Evolutionary conservation across 441 rosid species (phyloP), one percentile per base, ranked within the genome.

Genomic region (Breynia disticha): DNA sequence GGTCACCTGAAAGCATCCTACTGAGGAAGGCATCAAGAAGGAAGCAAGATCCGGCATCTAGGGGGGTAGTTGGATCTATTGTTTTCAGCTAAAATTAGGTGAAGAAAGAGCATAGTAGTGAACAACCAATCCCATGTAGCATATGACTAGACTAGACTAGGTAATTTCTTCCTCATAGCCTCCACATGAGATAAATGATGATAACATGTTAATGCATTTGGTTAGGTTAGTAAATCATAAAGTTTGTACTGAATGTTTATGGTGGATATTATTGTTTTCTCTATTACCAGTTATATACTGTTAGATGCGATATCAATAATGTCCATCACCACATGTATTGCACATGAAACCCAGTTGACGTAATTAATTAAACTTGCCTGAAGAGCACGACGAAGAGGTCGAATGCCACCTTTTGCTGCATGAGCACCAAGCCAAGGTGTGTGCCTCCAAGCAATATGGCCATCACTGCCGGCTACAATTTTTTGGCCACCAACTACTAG

Each of bases 381-480:
- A 58, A 90, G 67, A 50, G 93, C 81, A 16, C 96, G 91, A 14
- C 95, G 87, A 43, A 90, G 77, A 63, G 98, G 98, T 7, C 93
- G 83, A 46, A 90, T 69, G 12, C 83, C 67, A 1, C 98, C 98
- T 71, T 83, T 83, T 48, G 98, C 98, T 1, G 96, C 79, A 7
- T 90, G 97, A 7, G 87, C 72, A 28, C 78, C 79, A 4, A 87
- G 90, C 97, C 97, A 90, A 0, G 96, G 97, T 1, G 97, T 87
- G 61, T 83, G 88, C 13, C 96, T 90, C 97, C 97, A 90, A 59
- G 88, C 90, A 35, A 81, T 64, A 55, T 66, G 72, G 68, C 97
- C 97, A 57, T 90, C 84, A 55, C 97, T 78, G 12, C 97, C 96
- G 15, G 97, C 97, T 21, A 82, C 67, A 48, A 90, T 78, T 75